Evolutionary conservation across 768 basidiomycete genomes (phyloP).

Genomic region (Rhodocollybia butyracea): DNA sequence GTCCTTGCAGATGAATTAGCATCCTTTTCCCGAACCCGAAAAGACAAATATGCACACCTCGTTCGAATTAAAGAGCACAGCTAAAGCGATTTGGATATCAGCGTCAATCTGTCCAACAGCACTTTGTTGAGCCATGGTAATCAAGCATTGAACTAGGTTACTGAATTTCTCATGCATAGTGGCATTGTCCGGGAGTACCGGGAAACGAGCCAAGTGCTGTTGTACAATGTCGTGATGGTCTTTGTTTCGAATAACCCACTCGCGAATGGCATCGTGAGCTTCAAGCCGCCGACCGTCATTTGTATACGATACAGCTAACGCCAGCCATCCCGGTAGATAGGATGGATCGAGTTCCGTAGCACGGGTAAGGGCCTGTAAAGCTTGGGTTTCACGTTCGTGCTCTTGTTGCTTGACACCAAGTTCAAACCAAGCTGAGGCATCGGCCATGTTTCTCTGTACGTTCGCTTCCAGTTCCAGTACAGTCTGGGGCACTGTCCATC

Average conservation of each 20-base stretch:
- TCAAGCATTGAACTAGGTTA: constrained; percentile 70
- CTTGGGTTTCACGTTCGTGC: constrained; percentile 91
- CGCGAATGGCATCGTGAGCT: constrained; percentile 77
- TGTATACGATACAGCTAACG: constrained; percentile 85
- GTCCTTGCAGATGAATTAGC: constrained; percentile 47
- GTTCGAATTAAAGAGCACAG: constrained; percentile 87
- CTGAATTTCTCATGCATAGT: constrained; percentile 39
- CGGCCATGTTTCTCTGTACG: constrained; percentile 72
- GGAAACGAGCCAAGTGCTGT: constrained; percentile 31
- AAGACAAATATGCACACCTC: constrained; percentile 52
- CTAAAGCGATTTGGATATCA: constrained; percentile 93
- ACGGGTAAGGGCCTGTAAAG: constrained; percentile 78
- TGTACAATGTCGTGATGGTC: constrained; percentile 46
- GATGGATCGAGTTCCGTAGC: constrained; percentile 79
- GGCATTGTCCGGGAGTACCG: constrained; percentile 24
- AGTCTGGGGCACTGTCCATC: constrained; percentile 43
- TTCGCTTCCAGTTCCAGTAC: constrained; percentile 87
- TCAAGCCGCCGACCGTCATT: constrained; percentile 78
- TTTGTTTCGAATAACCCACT: constrained; percentile 75
- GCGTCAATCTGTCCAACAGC: constrained; percentile 71
- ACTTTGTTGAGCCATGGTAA: constrained; percentile 70
- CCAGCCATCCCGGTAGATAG: constrained; percentile 82
- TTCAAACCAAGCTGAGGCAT: constrained; percentile 81
- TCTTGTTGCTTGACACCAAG: constrained; percentile 97
- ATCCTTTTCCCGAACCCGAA: background rate